phyloP scores from a whole-genome alignment of 2,329 filamentous ascomycete species.

The Xylaria sp. region DNA sequence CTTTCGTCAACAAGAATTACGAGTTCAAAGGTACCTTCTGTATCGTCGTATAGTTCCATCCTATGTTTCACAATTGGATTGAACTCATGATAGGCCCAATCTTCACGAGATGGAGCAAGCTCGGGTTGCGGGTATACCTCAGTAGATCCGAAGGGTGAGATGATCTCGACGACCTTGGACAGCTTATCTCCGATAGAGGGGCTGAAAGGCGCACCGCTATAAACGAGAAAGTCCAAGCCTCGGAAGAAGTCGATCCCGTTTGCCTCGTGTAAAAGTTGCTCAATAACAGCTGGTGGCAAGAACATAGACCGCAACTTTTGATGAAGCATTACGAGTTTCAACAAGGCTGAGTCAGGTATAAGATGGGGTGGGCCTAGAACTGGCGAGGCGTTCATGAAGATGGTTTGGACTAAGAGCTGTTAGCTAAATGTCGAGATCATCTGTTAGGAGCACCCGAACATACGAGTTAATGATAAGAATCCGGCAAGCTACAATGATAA shows the following conservation, averaged over 20 bases:
- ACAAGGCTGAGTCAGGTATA: constrained; percentile 34
- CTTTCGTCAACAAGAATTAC: constrained; percentile 8
- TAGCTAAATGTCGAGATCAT: too few relatives aligned
- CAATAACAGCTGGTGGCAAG: constrained; percentile 33
- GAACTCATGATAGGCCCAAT: constrained; percentile 51
- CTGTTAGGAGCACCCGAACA: too few relatives aligned
- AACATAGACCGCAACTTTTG: constrained; percentile 35
- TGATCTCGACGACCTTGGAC: constrained; percentile 29
- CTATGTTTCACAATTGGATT: constrained; percentile 44
- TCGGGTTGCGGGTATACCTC: constrained; percentile 39
- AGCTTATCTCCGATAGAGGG: constrained; percentile 28
- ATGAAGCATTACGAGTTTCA: constrained; percentile 34
- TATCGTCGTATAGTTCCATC: constrained; percentile 37
- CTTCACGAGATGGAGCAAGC: constrained; percentile 32
- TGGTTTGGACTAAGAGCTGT: constrained; percentile 29
- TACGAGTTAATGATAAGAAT: constrained; percentile 31
- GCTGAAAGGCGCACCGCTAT: constrained; percentile 36
- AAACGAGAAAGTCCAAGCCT: constrained; percentile 34
- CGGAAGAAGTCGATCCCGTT: constrained; percentile 35
- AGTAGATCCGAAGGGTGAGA: constrained; percentile 39
- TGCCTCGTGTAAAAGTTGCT: constrained; percentile 37
- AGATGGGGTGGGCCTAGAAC: constrained; percentile 39
- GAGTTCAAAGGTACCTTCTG: constrained; percentile 27
- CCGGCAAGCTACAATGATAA: constrained; percentile 41
- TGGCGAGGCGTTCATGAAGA: constrained; percentile 34